Evolutionary conservation across 1,284 basidiomycete species (phyloP).

Genomic region (Sporisorium sorghi): DNA sequence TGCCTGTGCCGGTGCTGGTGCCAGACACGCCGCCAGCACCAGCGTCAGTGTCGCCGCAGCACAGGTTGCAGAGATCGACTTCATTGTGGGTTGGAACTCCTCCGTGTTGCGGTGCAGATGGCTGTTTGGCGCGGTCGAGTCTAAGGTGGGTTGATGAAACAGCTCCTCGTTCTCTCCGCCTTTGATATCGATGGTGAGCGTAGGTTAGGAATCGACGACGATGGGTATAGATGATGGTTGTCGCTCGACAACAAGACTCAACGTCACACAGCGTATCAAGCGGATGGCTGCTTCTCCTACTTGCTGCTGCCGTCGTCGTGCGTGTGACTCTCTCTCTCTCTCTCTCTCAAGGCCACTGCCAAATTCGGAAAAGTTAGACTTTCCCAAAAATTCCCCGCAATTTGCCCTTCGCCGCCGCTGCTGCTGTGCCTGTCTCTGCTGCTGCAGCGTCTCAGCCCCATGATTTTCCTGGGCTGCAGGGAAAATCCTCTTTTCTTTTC

Average conservation of each 20-base stretch:
- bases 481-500: conserved; percentile 1
- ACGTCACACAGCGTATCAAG: too few relatives aligned
- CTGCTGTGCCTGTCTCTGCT: background rate
- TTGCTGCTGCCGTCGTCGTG: background rate
- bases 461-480: conserved; percentile 19
- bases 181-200: background rate
- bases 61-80: background rate
- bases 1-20: conserved; percentile 12
- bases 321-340: background rate
- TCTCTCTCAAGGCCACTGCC: background rate
- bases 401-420: background rate
- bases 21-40: conserved; percentile 1
- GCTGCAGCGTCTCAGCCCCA: background rate
- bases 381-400: conserved; percentile 30
- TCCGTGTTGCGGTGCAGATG: background rate
- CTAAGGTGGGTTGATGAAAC: background rate
- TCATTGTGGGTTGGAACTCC: conserved; percentile 7
- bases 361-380: background rate
- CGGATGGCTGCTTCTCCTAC: background rate
- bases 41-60: background rate
- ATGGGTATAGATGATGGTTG: conserved; percentile 2
- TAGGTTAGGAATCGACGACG: background rate
- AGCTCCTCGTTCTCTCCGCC: background rate
- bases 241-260: background rate
- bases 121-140: background rate